Conservation (phyloP, 805 yeast genomes). For the Blastobotrys peoriensis region DNA sequence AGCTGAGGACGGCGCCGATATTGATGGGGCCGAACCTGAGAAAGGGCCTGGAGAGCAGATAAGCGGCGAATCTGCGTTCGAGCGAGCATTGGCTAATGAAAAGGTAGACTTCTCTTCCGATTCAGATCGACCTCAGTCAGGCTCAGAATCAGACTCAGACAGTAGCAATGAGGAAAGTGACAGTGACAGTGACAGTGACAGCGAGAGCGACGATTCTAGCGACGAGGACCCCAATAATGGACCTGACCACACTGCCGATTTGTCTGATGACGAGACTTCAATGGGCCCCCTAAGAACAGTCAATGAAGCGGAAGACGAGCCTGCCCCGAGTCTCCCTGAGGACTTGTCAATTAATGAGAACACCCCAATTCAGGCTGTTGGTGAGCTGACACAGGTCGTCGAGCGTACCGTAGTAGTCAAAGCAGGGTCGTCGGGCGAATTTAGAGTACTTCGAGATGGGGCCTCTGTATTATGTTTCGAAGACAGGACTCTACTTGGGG, state of each 20-base stretch:
- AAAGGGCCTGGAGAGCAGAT: too few relatives aligned
- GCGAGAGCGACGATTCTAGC: conserved; percentile 2
- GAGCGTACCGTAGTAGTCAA: conserved; percentile 67
- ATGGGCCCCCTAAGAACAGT: conserved; percentile 68
- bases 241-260: conserved; percentile 9
- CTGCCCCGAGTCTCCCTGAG: conserved; percentile 60
- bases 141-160: conserved; percentile 18
- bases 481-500: conserved; percentile 66
- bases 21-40: neutral
- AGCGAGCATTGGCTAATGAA: conserved; percentile 8
- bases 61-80: too few relatives aligned
- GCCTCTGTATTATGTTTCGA: conserved; percentile 67
- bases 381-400: conserved; percentile 60
- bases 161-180: conserved; percentile 19
- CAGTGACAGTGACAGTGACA: conserved; percentile 23
- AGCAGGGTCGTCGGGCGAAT: conserved; percentile 76
- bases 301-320: conserved; percentile 68
- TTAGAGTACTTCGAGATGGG: conserved; percentile 64
- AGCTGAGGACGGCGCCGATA: neutral
- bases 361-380: conserved; percentile 67
- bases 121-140: neutral
- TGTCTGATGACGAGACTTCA: conserved; percentile 19
- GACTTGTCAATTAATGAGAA: conserved; percentile 52
- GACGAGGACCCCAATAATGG: conserved; percentile 7
- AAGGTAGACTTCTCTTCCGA: conserved; percentile 13